Base-by-base conservation (phyloP, 2,329 filamentous ascomycete genomes). In the Mariannaea sp. region DNA sequence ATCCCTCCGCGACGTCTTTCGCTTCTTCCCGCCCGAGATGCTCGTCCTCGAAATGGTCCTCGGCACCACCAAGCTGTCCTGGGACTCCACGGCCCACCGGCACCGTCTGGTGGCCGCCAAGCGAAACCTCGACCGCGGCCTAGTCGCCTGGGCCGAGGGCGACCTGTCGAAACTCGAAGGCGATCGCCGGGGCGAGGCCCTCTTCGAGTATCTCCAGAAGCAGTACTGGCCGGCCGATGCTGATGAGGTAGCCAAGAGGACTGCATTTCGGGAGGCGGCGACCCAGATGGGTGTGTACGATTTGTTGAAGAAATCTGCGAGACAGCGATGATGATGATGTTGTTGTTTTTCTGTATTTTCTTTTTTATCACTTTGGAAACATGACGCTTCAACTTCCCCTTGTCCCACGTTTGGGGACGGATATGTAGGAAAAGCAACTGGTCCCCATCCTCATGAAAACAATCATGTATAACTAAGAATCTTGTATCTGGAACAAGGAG, bases 41-140 rank as follows among this genome's bases (percentile, higher is more conserved):
- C 70, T 81, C 46, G 74, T 74, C 24, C 65, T 81, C 20, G 79
- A 81, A 64, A 69, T 81, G 58, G 55, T 75, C 10, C 60, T 80
- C 22, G 75, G 73, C 45, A 77, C 75, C 1, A 74, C 73, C 4
- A 75, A 76, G 61, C 64, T 81, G 7, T 62, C 70, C 7, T 75
- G 73, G 70, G 74, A 78, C 29, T 75, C 71, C 16, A 68, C 74
- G 1, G 53, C 67, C 30, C 71, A 74, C 49, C 69, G 76, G 20
- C 68, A 68, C 17, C 73, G 73, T 53, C 71, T 81, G 16, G 69
- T 78, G 32, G 59, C 65, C 12, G 74, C 74, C 3, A 77, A 77
- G 62, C 68, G 69, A n/a, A 66, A 69, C 16, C 70, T 80, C 50
- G 77, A 81, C 44, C 56, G 66, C 19, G 70, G 66, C 46, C 65